Base-by-base conservation (phyloP, 164 flowering plant species). In the Annona squamosa region DNA sequence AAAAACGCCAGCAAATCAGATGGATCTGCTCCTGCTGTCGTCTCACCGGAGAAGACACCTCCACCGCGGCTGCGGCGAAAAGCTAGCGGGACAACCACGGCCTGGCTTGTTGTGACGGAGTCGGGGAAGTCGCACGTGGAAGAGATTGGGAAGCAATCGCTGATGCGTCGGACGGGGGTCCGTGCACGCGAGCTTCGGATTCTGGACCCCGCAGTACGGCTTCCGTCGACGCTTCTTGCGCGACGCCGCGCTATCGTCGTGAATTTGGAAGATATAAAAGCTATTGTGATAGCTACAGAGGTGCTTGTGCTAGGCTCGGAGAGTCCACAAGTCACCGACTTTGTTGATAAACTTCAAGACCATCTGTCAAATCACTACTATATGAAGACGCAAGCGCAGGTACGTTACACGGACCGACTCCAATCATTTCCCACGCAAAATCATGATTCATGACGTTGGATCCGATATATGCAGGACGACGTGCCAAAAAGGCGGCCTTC, bases 211-310 rank as follows among this genome's bases (percentile, higher is more conserved):
- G 71, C 71, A 70, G 73, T 84, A 4, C 74, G 76, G 37, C 81
- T 81, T 62, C 84, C 82, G 5, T 81, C 86, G 3, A 75, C 84
- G 0, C 76, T 84, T 2, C 72, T 81, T 17, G 82, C 84, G 6
- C 72, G 86, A 17, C 82, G 81, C 63, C 77, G 77, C 46, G 86
- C 86, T 3, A 81, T 83, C 65, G 84, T 83, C 17, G 69, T 84
- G 19, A 84, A 81, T 68, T 71, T 85, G 65, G 87, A 85, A 72
- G 83, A 85, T 61, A 81, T 82, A 43, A 85, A 82, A 66, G 81
- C 82, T 7, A 81, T 82, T 5, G 79, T 85, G 44, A 82, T 82
- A 26, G 85, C 87, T 1, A 73, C 77, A 6, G 85, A 84, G 74
- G 85, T 79, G 2, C 61, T 84, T 42, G 75, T 84, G 46, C 67